Evolutionary conservation across 768 basidiomycete genomes (phyloP), one percentile per base, ranked within the genome.

Genomic region (Suillus discolor): DNA sequence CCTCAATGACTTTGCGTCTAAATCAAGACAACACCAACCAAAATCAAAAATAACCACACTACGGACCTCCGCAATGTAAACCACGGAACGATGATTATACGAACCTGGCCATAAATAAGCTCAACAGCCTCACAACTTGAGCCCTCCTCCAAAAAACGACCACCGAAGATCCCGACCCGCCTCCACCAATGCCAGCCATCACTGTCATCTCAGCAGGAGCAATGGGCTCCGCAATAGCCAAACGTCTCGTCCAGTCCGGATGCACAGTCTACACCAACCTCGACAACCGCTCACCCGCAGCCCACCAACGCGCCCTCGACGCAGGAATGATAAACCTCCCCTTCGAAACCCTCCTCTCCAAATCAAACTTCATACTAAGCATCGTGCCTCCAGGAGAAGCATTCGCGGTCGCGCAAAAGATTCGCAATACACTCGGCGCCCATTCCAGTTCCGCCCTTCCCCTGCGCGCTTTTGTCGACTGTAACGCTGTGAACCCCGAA

Each of bases 151-250:
- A 20, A 7, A 16, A 59, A 1, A 23, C n/a, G 15, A 59, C 15
- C 57, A 39, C 8, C 38, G n/a, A 39, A 57, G 15, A 8, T 23
- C 57, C 38, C 23, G 9, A 4, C 45, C 20, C 5, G 1, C 6
- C 42, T 18, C 8, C 41, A 12, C 41, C 11, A n/a, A 66, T 71
- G 70, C 64, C 65, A 67, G 71, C 74, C 55, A 76, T 87, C 68
- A 82, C 81, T 28, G 74, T 87, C 44, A 75, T 87, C 59, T 82
- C 84, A 28, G 81, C 85, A 36, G 86, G 87, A n/a, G 83, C 83
- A 2, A 88, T 87, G 87, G 86, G 87, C 38, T 75, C 84, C 2
- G 85, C 79, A 20, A 81, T 87, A 31, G 85, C 78, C 7, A 77
- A 73, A 45, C 78, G 79, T 18, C 76, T 87, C 39, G 77, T 78